Evolutionary conservation across 108 stramenopile species (phyloP).

Genomic region (Seminavis robusta): DNA sequence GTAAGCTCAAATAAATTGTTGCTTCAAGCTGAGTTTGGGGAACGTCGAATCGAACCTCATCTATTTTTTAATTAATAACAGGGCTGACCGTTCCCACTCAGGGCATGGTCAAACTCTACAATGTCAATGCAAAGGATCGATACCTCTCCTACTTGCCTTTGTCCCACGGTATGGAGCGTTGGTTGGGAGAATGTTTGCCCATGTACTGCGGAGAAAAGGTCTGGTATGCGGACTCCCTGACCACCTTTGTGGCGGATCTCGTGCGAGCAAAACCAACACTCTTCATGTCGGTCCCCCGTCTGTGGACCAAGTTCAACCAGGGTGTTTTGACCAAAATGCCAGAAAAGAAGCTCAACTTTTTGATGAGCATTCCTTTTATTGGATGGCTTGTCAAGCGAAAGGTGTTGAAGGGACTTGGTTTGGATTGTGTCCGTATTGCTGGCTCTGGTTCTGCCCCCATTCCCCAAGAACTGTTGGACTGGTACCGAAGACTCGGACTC

Average conservation of each 20-base stretch:
- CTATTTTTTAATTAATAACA: too few species aligned
- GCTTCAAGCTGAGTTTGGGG: too few species aligned
- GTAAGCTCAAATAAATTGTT: too few species aligned
- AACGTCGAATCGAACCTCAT: too few species aligned
- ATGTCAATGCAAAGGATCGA: slow-evolving; percentile 58
- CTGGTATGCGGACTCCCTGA: slow-evolving; percentile 63
- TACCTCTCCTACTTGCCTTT: slow-evolving; percentile 74
- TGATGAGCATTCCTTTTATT: slow-evolving; percentile 62
- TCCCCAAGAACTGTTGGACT: slow-evolving; percentile 48
- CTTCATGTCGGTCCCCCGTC: slow-evolving; percentile 73
- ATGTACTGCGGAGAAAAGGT: slow-evolving; percentile 46
- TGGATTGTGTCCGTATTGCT: slow-evolving; percentile 59
- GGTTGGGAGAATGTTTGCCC: slow-evolving; percentile 70
- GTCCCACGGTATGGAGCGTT: slow-evolving; percentile 82
- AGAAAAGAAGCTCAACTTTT: slow-evolving; percentile 44
- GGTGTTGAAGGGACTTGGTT: slow-evolving; percentile 69
- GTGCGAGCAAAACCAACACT: slow-evolving; percentile 63
- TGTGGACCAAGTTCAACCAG: slow-evolving; percentile 81
- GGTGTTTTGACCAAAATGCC: slow-evolving; percentile 74
- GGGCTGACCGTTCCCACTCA: slow-evolving; percentile 46
- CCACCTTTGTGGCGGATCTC: slow-evolving; percentile 73
- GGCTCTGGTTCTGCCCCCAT: slow-evolving; percentile 74
- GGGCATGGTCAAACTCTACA: slow-evolving; percentile 38
- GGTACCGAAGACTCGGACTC: slow-evolving; percentile 67
- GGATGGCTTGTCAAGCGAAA: slow-evolving; percentile 58